Base-by-base conservation (phyloP, 306 rosid genomes). In the Ammopiptanthus mongolicus region DNA sequence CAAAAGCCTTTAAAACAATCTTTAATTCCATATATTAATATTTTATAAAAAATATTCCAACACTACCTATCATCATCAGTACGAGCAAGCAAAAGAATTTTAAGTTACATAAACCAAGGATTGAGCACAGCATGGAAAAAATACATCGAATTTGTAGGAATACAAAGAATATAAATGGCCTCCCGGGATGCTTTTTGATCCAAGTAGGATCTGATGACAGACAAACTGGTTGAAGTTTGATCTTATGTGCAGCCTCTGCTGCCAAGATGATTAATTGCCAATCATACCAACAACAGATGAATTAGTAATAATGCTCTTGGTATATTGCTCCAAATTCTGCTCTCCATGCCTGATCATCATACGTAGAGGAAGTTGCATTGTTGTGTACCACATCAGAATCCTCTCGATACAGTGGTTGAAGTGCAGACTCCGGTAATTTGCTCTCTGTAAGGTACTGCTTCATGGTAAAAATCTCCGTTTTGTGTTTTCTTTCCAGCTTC, bases 311-410 rank as follows among this genome's bases (percentile, higher is more conserved):
- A 72, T 90, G 96, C 6, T 92, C 89, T 79, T 88, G 97, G 77
- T 89, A 96, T 73, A 86, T 88, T 13, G 97, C 98, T 71, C 98
- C 96, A 74, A 96, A 96, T 79, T 96, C 99, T 28, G 93, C 88
- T 78, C 92, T 90, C 99, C 99, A 90, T 44, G 98, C 92, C 80
- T 92, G 98, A 81, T 95, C 99, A 57, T 88, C 97, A 46, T 95
- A 90, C 33, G 71, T 23, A 69, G 53, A 65, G 7, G 84, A 82
- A 65, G 69, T 41, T 51, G 85, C 73, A 85, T 80, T 82, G 36
- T 78, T 73, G 41, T 70, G 81, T 34, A 52, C 85, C 8, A 23
- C 71, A 44, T 77, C 83, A 3, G 88, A 83, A 70, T 90, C 87
- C 77, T 86, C 93, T 5, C 64, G 61, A 61, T 92, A 89, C 31